These are phyloP conservation scores for Clathrospora elynae DNA, from an alignment of 2,329 filamentous ascomycete genomes.

Conservation along the genomic window DNA sequence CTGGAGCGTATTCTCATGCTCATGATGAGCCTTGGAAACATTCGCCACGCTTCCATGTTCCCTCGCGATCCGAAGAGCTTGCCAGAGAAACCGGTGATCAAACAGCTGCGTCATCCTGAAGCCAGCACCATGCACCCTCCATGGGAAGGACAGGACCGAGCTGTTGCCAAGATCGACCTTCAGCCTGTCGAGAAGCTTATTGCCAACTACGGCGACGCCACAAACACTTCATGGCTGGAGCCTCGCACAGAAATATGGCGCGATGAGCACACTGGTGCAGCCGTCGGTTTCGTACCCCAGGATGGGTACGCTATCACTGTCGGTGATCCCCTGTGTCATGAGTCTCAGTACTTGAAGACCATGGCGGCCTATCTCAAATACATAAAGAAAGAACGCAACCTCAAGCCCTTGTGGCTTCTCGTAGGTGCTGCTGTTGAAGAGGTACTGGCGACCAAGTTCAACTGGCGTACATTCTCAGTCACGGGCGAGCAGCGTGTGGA, in stretches of 20 bases:
- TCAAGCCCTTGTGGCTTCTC: slow-evolving; percentile 88
- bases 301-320: slow-evolving; percentile 82
- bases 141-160: slow-evolving; percentile 62
- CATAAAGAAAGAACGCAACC: slow-evolving; percentile 69
- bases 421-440: slow-evolving; percentile 79
- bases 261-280: slow-evolving; percentile 76
- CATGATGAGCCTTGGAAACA: slow-evolving; percentile 83
- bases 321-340: slow-evolving; percentile 84
- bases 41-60: slow-evolving; percentile 85
- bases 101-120: slow-evolving; percentile 80
- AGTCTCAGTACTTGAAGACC: slow-evolving; percentile 73
- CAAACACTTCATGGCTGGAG: slow-evolving; percentile 92
- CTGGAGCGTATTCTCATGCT: slow-evolving; percentile 88
- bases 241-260: slow-evolving; percentile 88
- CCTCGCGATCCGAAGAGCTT: slow-evolving; percentile 87
- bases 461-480: slow-evolving; percentile 88
- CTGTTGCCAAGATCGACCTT: slow-evolving; percentile 57
- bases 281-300: slow-evolving; percentile 79
- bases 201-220: slow-evolving; percentile 92
- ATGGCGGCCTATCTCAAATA: slow-evolving; percentile 76
- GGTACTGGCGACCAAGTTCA: slow-evolving; percentile 76
- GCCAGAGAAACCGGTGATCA: slow-evolving; percentile 66
- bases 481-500: slow-evolving; percentile 88
- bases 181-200: slow-evolving; percentile 85
- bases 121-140: slow-evolving; percentile 77